A percentile compares a stretch with the other conserved stretches of the same genome.
phyloP scores from a whole-genome alignment of 768 basidiomycete species.

The Leucosporidium yakuticum region DNA sequence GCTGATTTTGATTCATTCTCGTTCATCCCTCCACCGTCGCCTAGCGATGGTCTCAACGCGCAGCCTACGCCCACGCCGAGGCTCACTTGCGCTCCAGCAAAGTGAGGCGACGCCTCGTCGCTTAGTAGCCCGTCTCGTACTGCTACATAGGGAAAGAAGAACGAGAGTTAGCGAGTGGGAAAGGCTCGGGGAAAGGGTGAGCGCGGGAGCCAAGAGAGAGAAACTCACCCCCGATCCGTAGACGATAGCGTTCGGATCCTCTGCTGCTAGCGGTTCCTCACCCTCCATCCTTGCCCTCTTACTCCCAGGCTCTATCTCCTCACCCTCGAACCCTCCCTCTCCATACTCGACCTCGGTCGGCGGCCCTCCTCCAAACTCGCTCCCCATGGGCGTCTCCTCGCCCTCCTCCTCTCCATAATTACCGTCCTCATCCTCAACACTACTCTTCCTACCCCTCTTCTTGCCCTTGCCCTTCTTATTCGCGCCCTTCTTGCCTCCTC shows the following conservation, averaged over 20 bases:
- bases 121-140: neutral
- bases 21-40: neutral
- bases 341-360: neutral
- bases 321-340: neutral
- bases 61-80: neutral
- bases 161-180: neutral
- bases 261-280: neutral
- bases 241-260: neutral
- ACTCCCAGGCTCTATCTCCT: neutral
- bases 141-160: neutral
- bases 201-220: no score
- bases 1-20: neutral
- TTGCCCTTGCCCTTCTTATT: no score
- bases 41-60: neutral
- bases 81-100: neutral
- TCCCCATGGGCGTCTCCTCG: neutral
- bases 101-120: no score
- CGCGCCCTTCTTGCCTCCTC: neutral
- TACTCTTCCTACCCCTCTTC: neutral
- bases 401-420: neutral
- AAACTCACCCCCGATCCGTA: neutral
- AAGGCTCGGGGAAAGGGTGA: neutral
- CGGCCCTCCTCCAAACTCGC: neutral
- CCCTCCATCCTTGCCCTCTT: constrained; percentile 5
- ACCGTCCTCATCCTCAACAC: neutral